Evolutionary conservation across 169 alveolate species (phyloP).

Genomic region (Plasmodium knowlesi): DNA sequence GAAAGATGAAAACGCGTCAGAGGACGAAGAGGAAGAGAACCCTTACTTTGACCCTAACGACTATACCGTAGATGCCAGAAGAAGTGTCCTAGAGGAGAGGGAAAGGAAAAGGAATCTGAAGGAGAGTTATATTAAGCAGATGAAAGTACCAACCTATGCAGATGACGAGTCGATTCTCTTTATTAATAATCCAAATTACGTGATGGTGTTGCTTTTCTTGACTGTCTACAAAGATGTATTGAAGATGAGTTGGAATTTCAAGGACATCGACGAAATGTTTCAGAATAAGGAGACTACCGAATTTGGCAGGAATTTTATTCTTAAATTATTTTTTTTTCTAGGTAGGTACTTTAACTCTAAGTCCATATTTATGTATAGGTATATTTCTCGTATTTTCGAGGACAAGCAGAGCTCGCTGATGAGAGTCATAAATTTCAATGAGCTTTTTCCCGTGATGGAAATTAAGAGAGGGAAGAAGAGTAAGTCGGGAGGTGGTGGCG

Average conservation of each 20-base stretch:
- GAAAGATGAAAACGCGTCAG: not conserved
- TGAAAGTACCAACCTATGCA: slow-evolving; percentile 63
- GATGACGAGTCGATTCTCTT: slow-evolving; percentile 66
- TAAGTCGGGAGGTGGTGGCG: not conserved
- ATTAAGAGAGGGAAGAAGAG: not conserved
- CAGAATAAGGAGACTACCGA: slow-evolving; percentile 72
- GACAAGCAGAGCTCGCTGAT: slow-evolving; percentile 21
- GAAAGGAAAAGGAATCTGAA: slow-evolving; percentile 29
- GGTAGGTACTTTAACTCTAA: slow-evolving; percentile 68
- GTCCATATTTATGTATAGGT: slow-evolving; percentile 68
- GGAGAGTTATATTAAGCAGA: slow-evolving; percentile 47
- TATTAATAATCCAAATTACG: slow-evolving; percentile 64
- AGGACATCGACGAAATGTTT: slow-evolving; percentile 72
- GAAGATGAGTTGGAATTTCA: slow-evolving; percentile 66
- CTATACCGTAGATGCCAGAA: slow-evolving; percentile 9
- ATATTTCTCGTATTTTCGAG: slow-evolving; percentile 69
- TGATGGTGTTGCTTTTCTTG: slow-evolving; percentile 58
- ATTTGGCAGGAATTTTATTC: slow-evolving; percentile 54
- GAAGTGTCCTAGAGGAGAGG: slow-evolving; percentile 18
- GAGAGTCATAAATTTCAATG: slow-evolving; percentile 54
- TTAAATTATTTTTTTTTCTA: slow-evolving; percentile 47
- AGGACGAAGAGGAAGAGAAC: not conserved
- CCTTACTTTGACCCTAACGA: slow-evolving; percentile 7
- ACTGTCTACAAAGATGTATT: slow-evolving; percentile 59
- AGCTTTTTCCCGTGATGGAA: slow-evolving; percentile 39